Evolutionary conservation across 345 rosid species (phyloP).

Genomic region (Citrus medica): DNA sequence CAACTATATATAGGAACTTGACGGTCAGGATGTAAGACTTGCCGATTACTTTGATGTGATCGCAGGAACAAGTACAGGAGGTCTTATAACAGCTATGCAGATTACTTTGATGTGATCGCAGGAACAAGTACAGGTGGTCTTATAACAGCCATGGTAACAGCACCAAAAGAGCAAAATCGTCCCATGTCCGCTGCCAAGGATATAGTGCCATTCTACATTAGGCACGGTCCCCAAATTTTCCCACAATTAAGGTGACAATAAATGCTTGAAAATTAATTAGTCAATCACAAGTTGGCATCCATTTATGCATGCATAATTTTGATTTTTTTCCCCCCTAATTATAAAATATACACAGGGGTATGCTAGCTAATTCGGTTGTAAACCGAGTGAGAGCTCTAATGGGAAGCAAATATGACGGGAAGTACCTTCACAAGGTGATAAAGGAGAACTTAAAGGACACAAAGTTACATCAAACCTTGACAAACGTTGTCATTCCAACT

Average conservation of each 20-base stretch:
- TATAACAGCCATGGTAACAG: slow-evolving; percentile 55
- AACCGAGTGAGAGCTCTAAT: slow-evolving; percentile 38
- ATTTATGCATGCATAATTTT: too few relatives aligned
- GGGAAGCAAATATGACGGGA: slow-evolving; percentile 68
- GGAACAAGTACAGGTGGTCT: slow-evolving; percentile 84
- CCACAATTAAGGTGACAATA: slow-evolving; percentile 46
- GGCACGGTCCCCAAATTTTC: slow-evolving; percentile 58
- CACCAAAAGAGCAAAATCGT: slow-evolving; percentile 44
- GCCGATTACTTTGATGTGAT: slow-evolving; percentile 77
- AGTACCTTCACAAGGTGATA: slow-evolving; percentile 40
- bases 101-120: slow-evolving; percentile 69
- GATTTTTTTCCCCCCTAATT: not conserved
- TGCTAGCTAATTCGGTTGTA: slow-evolving; percentile 19
- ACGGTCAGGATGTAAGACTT: slow-evolving; percentile 52
- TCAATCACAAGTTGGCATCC: too few relatives aligned
- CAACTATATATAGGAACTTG: slow-evolving; percentile 38
- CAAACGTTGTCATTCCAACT: slow-evolving; percentile 65
- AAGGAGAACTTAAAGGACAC: slow-evolving; percentile 30
- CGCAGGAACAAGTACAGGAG: slow-evolving; percentile 76
- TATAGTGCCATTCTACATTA: slow-evolving; percentile 56
- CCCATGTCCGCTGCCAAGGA: slow-evolving; percentile 52
- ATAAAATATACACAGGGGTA: slow-evolving; percentile 26
- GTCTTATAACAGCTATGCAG: slow-evolving; percentile 64
- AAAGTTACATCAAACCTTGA: slow-evolving; percentile 55
- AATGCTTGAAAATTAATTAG: too few relatives aligned